These are phyloP conservation scores for Didymella segeticola DNA, from an alignment of 2,329 filamentous ascomycete genomes.

Conservation along the genomic window DNA sequence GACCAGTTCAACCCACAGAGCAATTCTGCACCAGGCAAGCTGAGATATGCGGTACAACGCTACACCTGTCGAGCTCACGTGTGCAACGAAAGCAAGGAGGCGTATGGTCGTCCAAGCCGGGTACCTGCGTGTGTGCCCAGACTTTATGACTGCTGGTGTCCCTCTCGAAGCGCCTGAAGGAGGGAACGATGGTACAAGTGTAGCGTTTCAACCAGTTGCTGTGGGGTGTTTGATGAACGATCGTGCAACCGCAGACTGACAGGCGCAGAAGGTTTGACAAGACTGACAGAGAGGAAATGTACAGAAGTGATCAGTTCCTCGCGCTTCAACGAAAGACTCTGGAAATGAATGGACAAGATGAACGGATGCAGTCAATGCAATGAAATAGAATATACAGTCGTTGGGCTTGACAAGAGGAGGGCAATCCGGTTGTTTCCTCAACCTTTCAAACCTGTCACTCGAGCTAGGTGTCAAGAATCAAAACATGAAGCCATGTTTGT, in stretches of 20 bases:
- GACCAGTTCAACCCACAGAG: neutral
- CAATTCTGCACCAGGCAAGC: neutral
- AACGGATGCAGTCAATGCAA: neutral
- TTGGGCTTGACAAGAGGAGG: neutral
- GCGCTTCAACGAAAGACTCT: neutral
- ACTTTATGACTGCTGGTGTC: neutral
- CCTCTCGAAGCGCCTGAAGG: slow-evolving; percentile 1
- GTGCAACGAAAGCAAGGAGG: neutral
- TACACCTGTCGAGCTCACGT: too few relatives aligned
- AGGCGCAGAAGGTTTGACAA: slow-evolving; percentile 1
- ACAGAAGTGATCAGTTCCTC: neutral
- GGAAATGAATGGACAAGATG: neutral
- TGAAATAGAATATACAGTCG: neutral
- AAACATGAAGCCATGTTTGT: slow-evolving; percentile 14
- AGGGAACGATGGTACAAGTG: neutral
- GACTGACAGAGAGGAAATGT: neutral
- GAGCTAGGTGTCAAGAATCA: slow-evolving; percentile 10
- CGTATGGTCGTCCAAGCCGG: neutral
- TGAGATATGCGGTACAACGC: neutral
- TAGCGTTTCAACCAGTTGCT: slow-evolving; percentile 10
- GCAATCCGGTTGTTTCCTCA: neutral
- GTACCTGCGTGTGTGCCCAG: neutral
- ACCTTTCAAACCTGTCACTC: neutral
- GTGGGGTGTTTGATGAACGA: slow-evolving; percentile 11
- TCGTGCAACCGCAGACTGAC: slow-evolving; percentile 14